Evolutionary conservation across 257 asterid genomes (phyloP), one percentile per base, ranked within the genome.

Genomic region (Gentiana macrophylla): DNA sequence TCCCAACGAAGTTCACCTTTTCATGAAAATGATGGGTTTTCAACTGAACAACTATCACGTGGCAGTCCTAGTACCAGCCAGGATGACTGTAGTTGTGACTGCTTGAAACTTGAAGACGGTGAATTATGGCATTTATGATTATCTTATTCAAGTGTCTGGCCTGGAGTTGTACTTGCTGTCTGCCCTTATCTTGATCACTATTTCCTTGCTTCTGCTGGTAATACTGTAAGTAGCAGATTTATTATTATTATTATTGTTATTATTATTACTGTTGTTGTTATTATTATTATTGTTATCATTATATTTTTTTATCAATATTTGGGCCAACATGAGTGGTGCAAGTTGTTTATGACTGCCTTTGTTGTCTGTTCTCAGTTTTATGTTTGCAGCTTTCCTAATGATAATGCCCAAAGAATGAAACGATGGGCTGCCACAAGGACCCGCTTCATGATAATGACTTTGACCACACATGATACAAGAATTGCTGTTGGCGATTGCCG

Each of bases 401-500:
- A 83, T 66, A 84, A 66, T 75, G 46, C 85, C 56, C 83, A 69
- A 49, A 83, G 83, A 70, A 94, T 87, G 74, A 77, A 77, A 69
- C 74, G 81, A 58, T 67, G 77, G 60, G 90, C 94, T 60, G 73
- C 69, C 35, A 93, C 75, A 72, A 81, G 88, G 79, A 85, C 98
- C 8, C 92, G 97, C 35, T 85, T 81, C 71, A 76, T 83, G 74
- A 77, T 91, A 67, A 80, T 73, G 88, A 75, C 97, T 49, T 73
- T 91, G 76, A 78, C 93, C 49, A 71, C 97, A 54, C 81, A 87
- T 66, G 80, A 79, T 72, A 84, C 87, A 53, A 91, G 93, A 83
- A 91, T 91, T 73, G 95, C 95, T 72, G 98, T 91, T 51, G 98
- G 98, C 56, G 98, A 91, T 73, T 84, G 97, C 67, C 94, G 98